Evolutionary conservation across 1,284 basidiomycete species (phyloP), one percentile per base, ranked within the genome.

Genomic region (Pyrrhoderma noxium): DNA sequence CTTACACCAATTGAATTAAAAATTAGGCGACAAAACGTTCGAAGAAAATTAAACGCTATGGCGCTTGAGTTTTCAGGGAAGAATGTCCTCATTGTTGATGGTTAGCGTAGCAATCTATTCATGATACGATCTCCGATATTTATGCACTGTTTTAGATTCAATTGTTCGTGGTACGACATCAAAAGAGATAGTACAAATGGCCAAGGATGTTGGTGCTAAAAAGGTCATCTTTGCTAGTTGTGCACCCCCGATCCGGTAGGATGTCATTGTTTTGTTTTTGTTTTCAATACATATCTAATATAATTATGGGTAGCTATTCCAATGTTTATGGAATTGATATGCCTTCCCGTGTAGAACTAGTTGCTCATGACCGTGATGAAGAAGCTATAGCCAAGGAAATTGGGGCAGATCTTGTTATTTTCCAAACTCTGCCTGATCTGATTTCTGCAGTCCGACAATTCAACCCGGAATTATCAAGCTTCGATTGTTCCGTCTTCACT

Each of bases 281-380:
- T 4, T 46, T 27, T 45, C 19, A n/a, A 11, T 16, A 31, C 5
- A 41, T 18, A 7, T 41, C 42, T 27, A 7, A 34, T 13, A 8
- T 42, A 37, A 19, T 45, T 8, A 47, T 16, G 44, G n/a, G n/a
- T 47, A 90, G 92, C 41, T 82, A 85, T 67, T 87, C 92, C 8
- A 97, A 99, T 65, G 96, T 99, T 4, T 99, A 99, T 70, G 96
- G 96, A 31, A 99, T 99, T 64, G 96, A 99, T 73, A 99, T 99
- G 96, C 96, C 96, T 27, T 93, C 93, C 1, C 85, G 93, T 8
- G 70, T 75, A 36, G 96, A 99, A 67, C 86, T 99, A 34, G 95
- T 99, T 46, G 96, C 94, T 0, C 77, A 96, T 67, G 80, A 76
- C 42, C 83, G 93, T 50, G 82, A 83, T 45, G 81, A 80, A 18